Conservation (phyloP, 2,329 filamentous ascomycete species). For the Arthrinium puccinioides region DNA sequence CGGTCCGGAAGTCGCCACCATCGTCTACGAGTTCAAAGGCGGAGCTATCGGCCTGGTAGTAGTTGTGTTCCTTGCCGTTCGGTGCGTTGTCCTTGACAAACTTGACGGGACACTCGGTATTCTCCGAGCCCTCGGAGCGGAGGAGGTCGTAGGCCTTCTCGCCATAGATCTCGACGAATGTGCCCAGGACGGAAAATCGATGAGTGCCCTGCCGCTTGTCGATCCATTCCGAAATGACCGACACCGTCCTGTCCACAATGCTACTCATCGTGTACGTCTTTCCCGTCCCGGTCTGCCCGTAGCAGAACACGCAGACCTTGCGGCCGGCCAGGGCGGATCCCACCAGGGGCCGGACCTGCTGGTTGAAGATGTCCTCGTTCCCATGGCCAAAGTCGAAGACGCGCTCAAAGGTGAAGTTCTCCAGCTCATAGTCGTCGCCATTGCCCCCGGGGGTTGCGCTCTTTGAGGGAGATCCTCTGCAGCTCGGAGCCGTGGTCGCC, state of each 20-base stretch:
- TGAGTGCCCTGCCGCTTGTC: not conserved
- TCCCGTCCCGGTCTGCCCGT: slow-evolving; percentile 5
- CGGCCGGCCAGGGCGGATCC: slow-evolving; percentile 3
- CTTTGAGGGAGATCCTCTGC: not conserved
- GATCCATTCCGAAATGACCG: not conserved
- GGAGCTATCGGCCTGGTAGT: not conserved
- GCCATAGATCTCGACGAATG: slow-evolving; percentile 3
- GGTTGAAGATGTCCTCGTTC: slow-evolving; percentile 4
- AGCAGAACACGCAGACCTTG: slow-evolving; percentile 5
- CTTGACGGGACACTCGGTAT: not conserved
- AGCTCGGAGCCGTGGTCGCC: not conserved
- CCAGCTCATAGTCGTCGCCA: not conserved
- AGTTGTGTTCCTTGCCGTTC: not conserved
- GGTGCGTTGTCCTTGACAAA: not conserved
- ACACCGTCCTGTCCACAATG: not conserved
- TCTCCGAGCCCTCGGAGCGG: no score
- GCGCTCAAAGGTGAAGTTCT: slow-evolving; percentile 4
- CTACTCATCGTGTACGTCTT: slow-evolving; percentile 19
- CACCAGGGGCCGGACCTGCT: slow-evolving; percentile 3
- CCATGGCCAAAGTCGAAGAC: slow-evolving; percentile 1
- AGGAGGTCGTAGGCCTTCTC: slow-evolving; percentile 6
- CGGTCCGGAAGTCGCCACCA: not conserved
- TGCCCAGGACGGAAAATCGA: not conserved
- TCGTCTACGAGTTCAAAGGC: not conserved
- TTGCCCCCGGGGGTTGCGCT: not conserved